Conservation (phyloP, 345 rosid genomes). For the Citrus reticulata region DNA sequence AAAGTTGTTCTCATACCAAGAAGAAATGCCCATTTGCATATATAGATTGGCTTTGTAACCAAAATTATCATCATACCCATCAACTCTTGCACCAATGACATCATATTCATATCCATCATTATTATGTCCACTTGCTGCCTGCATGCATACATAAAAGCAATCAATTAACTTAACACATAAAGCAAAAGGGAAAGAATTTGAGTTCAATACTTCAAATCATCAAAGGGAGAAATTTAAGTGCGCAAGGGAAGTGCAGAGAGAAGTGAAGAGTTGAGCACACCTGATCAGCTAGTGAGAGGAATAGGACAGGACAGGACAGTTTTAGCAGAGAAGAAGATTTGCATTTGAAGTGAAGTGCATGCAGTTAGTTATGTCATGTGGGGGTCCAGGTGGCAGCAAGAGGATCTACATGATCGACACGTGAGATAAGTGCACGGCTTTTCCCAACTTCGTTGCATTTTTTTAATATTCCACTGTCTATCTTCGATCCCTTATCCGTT, state of each 20-base stretch:
- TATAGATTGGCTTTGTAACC: constrained; percentile 39
- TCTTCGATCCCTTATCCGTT: not conserved
- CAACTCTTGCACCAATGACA: constrained; percentile 27
- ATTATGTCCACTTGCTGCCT: constrained; percentile 8
- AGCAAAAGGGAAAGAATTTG: too few relatives aligned
- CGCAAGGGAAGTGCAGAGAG: too few relatives aligned
- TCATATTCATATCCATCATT: constrained; percentile 29
- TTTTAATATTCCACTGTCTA: not conserved
- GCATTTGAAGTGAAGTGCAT: not conserved
- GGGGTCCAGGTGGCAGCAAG: not conserved
- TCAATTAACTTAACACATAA: too few relatives aligned
- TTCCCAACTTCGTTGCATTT: too few relatives aligned
- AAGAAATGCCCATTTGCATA: constrained; percentile 34
- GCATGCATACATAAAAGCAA: not conserved
- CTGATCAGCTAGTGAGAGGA: too few relatives aligned
- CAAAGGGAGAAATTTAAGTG: too few relatives aligned
- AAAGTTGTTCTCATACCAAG: constrained; percentile 41
- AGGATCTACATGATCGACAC: not conserved
- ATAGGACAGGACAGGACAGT: not conserved
- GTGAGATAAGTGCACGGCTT: not conserved
- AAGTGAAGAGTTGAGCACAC: too few relatives aligned
- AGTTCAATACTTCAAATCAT: too few relatives aligned
- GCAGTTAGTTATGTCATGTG: too few relatives aligned
- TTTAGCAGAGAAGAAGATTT: not conserved
- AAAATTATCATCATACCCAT: constrained; percentile 25